phyloP scores from a whole-genome alignment of 2,329 filamentous ascomycete species.

The Ophiognomonia clavigignenti-juglandacearum region DNA sequence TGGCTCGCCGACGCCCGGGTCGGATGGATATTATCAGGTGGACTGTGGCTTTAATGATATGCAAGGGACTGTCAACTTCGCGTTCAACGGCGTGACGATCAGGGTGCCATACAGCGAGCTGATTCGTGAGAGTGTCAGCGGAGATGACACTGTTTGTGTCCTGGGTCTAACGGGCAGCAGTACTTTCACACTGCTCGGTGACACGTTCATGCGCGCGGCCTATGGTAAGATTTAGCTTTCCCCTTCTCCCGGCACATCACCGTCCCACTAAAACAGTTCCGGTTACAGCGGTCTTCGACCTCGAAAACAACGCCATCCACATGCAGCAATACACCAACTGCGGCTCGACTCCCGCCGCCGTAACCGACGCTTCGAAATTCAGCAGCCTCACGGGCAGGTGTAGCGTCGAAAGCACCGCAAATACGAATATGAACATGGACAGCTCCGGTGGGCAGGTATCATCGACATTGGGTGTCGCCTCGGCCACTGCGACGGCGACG shows the following conservation, averaged over 20 bases:
- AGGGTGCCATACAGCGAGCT: constrained; percentile 46
- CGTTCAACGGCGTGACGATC: constrained; percentile 43
- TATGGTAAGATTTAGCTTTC: constrained; percentile 33
- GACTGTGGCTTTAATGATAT: constrained; percentile 37
- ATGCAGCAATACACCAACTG: constrained; percentile 48
- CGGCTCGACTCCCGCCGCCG: constrained; percentile 38
- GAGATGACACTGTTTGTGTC: constrained; percentile 34
- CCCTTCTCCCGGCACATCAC: constrained; percentile 30
- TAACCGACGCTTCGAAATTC: constrained; percentile 27
- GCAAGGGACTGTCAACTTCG: constrained; percentile 43
- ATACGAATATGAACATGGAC: no score
- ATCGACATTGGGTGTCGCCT: no score
- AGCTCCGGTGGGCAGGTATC: no score
- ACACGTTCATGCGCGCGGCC: constrained; percentile 52
- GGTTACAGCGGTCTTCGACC: constrained; percentile 48
- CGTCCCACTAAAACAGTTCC: no score
- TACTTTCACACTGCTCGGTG: constrained; percentile 50
- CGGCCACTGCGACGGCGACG: no score
- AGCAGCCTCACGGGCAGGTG: constrained; percentile 21
- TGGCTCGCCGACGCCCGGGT: constrained; percentile 32
- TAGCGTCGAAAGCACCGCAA: no score
- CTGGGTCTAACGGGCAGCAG: constrained; percentile 44
- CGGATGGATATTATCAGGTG: constrained; percentile 40
- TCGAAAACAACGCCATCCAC: constrained; percentile 42
- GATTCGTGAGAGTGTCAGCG: constrained; percentile 31